These are phyloP conservation scores for Saussurea involucrata DNA, from an alignment of 129 eudicot species.

Conservation along the genomic window DNA sequence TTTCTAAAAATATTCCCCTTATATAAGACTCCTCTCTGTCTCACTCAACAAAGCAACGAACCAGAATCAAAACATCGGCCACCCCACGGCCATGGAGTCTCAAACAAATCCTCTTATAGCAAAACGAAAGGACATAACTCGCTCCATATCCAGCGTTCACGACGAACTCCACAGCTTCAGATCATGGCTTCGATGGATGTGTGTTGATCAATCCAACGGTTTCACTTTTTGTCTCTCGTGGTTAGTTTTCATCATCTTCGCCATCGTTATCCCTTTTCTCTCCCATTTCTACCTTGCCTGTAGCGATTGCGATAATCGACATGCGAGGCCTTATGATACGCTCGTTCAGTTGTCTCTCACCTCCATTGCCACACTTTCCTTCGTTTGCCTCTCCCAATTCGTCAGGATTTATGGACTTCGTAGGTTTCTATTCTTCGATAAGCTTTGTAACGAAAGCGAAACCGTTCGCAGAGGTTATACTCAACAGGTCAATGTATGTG, in stretches of 20 bases:
- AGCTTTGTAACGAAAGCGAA: slow-evolving; percentile 74
- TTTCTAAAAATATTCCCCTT: not conserved
- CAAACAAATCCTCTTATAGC: slow-evolving; percentile 25
- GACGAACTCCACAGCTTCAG: slow-evolving; percentile 79
- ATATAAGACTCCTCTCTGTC: slow-evolving; percentile 5
- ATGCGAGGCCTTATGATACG: slow-evolving; percentile 56
- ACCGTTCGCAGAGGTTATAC: slow-evolving; percentile 64
- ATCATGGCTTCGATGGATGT: slow-evolving; percentile 77
- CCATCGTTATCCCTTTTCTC: slow-evolving; percentile 57
- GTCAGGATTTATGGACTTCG: slow-evolving; percentile 57
- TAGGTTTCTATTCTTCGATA: slow-evolving; percentile 84
- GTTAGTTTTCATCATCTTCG: slow-evolving; percentile 57
- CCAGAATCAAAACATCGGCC: not conserved
- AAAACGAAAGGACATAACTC: slow-evolving; percentile 26
- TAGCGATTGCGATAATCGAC: slow-evolving; percentile 55
- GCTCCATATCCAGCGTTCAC: slow-evolving; percentile 47
- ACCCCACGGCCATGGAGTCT: slow-evolving; percentile 33
- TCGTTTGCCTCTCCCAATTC: slow-evolving; percentile 58
- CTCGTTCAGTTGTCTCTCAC: slow-evolving; percentile 79
- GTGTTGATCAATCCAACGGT: slow-evolving; percentile 71
- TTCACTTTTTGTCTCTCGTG: slow-evolving; percentile 54
- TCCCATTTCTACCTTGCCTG: slow-evolving; percentile 77
- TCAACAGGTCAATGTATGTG: slow-evolving; percentile 60
- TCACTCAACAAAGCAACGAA: not conserved
- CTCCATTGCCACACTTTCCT: slow-evolving; percentile 76